These are phyloP conservation scores for Spizellomyces punctatus DNA, from an alignment of 192 early-diverging fungal genomes.

Conservation along the genomic window DNA sequence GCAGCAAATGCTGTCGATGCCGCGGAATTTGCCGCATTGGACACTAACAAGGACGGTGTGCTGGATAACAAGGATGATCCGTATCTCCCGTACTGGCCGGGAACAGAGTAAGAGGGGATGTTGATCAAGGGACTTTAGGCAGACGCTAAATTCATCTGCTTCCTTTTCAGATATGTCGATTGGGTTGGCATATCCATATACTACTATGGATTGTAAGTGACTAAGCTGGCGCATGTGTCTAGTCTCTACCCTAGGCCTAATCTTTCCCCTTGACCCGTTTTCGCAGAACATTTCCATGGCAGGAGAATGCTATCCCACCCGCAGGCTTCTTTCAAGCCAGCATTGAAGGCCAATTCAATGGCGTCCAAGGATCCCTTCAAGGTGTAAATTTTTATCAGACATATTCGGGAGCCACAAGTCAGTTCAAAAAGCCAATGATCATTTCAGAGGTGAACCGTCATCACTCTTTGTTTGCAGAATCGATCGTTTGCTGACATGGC, in stretches of 20 bases:
- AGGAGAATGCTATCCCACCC: conserved; percentile 27
- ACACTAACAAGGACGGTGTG: conserved; percentile 41
- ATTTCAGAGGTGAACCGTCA: conserved; percentile 26
- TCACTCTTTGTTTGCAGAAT: background rate
- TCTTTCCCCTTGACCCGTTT: conserved; percentile 20
- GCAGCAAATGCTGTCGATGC: background rate
- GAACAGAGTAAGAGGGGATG: conserved; percentile 20
- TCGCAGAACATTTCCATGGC: conserved; percentile 19
- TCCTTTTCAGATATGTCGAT: conserved; percentile 27
- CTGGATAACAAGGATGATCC: conserved; percentile 40
- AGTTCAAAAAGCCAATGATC: conserved; percentile 34
- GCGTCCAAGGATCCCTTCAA: background rate
- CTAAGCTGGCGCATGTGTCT: background rate
- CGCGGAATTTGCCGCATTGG: conserved; percentile 28
- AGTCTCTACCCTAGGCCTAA: conserved; percentile 9
- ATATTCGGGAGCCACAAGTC: conserved; percentile 7
- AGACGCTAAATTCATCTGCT: conserved; percentile 25
- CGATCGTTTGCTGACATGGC: too few relatives aligned
- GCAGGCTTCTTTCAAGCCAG: conserved; percentile 21
- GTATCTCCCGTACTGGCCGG: conserved; percentile 44
- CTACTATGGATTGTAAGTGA: conserved; percentile 13
- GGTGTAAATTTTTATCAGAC: conserved; percentile 35
- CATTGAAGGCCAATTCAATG: conserved; percentile 3
- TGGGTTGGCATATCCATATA: conserved; percentile 41
- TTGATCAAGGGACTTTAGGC: too few relatives aligned